Evolutionary conservation across 2,329 filamentous ascomycete genomes (phyloP).

Genomic region (Microcera coccophila): DNA sequence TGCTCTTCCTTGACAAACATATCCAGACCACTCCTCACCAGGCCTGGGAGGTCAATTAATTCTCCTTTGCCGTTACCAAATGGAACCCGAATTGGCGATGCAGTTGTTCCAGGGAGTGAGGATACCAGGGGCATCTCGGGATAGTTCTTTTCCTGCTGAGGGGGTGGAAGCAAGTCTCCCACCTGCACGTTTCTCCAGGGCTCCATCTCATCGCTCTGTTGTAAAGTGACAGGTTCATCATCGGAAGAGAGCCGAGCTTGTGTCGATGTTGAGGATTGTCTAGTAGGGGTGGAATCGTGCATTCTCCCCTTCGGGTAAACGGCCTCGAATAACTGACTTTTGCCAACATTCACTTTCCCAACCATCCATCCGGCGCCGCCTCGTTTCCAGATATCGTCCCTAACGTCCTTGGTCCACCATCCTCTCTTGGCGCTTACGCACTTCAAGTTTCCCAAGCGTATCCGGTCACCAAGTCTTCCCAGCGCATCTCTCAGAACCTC

Average conservation of each 20-base stretch:
- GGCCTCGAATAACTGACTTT: constrained; percentile 83
- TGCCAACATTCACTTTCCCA: constrained; percentile 97
- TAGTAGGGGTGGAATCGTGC: constrained; percentile 27
- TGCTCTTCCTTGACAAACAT: constrained; percentile 64
- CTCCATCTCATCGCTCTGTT: constrained; percentile 19
- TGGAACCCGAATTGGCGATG: constrained; percentile 87
- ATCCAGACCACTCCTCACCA: constrained; percentile 71
- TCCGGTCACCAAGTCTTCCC: constrained; percentile 59
- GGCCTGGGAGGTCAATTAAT: constrained; percentile 85
- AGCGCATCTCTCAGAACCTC: constrained; percentile 74
- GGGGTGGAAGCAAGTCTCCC: constrained; percentile 67
- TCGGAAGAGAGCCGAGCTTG: constrained; percentile 11
- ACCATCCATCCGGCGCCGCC: constrained; percentile 93
- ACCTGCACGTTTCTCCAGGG: constrained; percentile 33
- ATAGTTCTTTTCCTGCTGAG: constrained; percentile 67
- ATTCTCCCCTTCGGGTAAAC: constrained; percentile 76
- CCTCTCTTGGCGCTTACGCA: constrained; percentile 80
- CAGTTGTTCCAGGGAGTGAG: constrained; percentile 85
- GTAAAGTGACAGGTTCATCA: constrained; percentile 28
- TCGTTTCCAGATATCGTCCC: constrained; percentile 77
- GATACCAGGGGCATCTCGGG: constrained; percentile 85
- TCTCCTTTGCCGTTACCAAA: constrained; percentile 86
- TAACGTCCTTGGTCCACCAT: constrained; percentile 89
- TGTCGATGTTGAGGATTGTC: constrained; percentile 12
- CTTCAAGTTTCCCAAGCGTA: constrained; percentile 82